Evolutionary conservation across 176 grass and related monocot species (phyloP).

Genomic region (Canna indica): DNA sequence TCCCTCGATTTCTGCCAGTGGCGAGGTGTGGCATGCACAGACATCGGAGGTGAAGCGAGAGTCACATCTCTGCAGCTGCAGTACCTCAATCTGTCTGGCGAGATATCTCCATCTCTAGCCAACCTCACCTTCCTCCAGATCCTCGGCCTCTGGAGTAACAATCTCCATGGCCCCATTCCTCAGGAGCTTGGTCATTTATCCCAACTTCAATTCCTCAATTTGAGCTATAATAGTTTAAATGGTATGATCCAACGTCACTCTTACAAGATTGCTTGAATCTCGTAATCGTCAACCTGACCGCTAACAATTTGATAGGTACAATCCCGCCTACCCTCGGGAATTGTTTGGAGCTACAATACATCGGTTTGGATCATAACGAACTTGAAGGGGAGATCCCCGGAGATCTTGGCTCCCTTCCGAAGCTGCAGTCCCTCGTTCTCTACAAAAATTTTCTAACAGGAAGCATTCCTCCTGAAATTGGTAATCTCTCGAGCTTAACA

Average conservation of each 20-base stretch:
- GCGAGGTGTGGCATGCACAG: conserved; percentile 16
- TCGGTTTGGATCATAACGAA: conserved; percentile 31
- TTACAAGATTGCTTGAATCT: background rate
- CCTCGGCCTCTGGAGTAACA: conserved; percentile 3
- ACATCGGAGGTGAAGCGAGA: conserved; percentile 4
- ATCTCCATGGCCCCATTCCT: conserved; percentile 13
- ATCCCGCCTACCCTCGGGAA: conserved; percentile 23
- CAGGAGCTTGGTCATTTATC: conserved; percentile 7
- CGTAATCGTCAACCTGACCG: conserved; percentile 10
- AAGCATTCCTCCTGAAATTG: background rate
- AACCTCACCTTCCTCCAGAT: conserved; percentile 39
- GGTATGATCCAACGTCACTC: background rate
- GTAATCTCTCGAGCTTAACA: background rate
- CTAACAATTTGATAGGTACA: conserved; percentile 17
- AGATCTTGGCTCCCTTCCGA: background rate
- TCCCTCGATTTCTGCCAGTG: conserved; percentile 27
- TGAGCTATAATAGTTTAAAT: background rate
- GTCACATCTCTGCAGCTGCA: conserved; percentile 25
- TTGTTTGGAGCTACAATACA: conserved; percentile 19
- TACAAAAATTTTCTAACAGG: background rate
- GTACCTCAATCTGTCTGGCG: conserved; percentile 14
- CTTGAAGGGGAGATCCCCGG: background rate
- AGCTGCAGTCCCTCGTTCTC: background rate
- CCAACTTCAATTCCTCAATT: background rate
- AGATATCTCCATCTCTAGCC: background rate